These are phyloP conservation scores for Thuja plicata DNA, from an alignment of 83 land plant genomes.

Conservation along the genomic window DNA sequence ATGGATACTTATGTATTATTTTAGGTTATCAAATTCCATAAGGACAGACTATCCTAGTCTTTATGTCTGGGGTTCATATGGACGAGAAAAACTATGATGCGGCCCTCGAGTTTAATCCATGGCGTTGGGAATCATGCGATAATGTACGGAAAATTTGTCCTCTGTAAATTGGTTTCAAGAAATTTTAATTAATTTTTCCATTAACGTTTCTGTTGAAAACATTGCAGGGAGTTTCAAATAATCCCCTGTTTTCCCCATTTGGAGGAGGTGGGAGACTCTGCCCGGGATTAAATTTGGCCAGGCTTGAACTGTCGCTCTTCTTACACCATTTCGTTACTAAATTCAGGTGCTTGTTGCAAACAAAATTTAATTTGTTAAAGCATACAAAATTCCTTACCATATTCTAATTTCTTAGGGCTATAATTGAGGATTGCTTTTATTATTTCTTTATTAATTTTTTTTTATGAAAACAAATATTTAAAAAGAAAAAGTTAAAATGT, in stretches of 20 bases:
- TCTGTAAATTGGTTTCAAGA: neutral
- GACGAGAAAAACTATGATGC: neutral
- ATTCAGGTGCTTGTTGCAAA: neutral
- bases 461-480: no score
- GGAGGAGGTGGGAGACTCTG: slow-evolving; percentile 4
- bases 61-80: neutral
- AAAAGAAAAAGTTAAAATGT: no score
- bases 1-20: neutral
- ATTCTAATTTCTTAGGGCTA: no score
- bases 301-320: neutral
- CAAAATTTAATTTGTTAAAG: no score
- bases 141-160: neutral
- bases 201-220: neutral
- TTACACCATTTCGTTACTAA: neutral
- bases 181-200: neutral
- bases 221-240: neutral
- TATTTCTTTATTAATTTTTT: no score
- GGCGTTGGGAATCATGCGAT: neutral
- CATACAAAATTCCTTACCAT: no score
- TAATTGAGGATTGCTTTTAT: no score
- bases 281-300: neutral
- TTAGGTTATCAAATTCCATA: slow-evolving; percentile 1
- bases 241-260: neutral
- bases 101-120: slow-evolving; percentile 1
- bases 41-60: neutral